Conservation (phyloP, 257 asterid species). For the Scutellaria barbata region DNA sequence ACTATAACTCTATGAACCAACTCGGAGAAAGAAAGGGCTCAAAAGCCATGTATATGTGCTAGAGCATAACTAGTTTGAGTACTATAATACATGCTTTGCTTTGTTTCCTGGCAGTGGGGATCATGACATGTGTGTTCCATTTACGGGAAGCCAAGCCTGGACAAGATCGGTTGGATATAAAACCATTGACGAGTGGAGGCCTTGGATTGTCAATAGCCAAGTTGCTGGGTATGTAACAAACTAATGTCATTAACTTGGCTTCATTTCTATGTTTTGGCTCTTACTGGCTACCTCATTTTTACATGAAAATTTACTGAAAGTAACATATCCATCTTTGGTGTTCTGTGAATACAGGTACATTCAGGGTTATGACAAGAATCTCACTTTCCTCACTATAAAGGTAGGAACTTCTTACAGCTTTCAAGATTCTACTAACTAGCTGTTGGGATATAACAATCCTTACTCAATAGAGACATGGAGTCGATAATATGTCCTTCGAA, state of each 20-base stretch:
- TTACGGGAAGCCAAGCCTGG: slow-evolving; percentile 85
- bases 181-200: slow-evolving; percentile 78
- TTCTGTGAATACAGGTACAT: slow-evolving; percentile 50
- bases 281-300: neutral
- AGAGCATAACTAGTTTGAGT: too few species aligned
- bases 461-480: neutral
- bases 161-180: slow-evolving; percentile 75
- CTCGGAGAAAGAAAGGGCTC: neutral
- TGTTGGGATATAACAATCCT: neutral
- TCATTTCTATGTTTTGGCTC: neutral
- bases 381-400: slow-evolving; percentile 77
- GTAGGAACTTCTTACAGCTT: slow-evolving; percentile 38
- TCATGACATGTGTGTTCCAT: slow-evolving; percentile 97
- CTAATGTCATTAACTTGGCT: neutral
- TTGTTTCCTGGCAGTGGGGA: slow-evolving; percentile 68
- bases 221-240: slow-evolving; percentile 70
- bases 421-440: neutral
- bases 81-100: neutral
- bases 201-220: slow-evolving; percentile 68
- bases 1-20: neutral
- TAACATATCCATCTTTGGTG: neutral
- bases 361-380: slow-evolving; percentile 77
- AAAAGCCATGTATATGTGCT: too few species aligned
- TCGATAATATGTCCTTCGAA: neutral
- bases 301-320: neutral